These are phyloP conservation scores for Heterobasidion parviporum DNA, from an alignment of 1,284 basidiomycete species.

Conservation along the genomic window DNA sequence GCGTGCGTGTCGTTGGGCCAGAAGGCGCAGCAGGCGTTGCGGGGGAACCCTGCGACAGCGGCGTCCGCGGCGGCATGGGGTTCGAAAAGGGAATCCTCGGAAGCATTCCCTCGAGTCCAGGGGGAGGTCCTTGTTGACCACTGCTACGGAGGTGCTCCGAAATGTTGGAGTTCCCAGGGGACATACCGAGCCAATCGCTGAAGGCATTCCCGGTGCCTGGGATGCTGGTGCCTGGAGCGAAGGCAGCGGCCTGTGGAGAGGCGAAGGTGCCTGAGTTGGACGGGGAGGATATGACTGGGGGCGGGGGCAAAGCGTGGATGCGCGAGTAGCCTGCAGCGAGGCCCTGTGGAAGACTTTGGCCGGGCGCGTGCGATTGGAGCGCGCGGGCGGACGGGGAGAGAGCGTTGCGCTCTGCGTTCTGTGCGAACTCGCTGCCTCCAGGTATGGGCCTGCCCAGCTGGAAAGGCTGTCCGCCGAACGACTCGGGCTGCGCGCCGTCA, in stretches of 20 bases:
- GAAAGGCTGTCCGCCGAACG: conserved; percentile 15
- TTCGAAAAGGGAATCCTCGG: conserved; percentile 24
- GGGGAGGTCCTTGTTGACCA: conserved; percentile 6
- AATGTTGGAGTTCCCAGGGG: conserved; percentile 17
- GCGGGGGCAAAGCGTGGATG: conserved; percentile 65
- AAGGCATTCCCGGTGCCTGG: conserved; percentile 10
- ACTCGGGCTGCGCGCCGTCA: conserved; percentile 19
- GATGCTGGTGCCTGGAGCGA: conserved; percentile 5
- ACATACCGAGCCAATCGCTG: conserved; percentile 24
- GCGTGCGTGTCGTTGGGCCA: conserved; percentile 30
- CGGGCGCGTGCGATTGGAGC: conserved; percentile 72
- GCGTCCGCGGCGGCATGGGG: conserved; percentile 17
- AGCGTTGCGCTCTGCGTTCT: conserved; percentile 22
- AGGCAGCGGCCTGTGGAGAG: conserved; percentile 16
- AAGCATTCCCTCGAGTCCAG: conserved; percentile 22
- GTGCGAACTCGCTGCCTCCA: conserved; percentile 15
- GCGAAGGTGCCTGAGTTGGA: conserved; percentile 26
- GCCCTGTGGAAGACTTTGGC: conserved; percentile 82
- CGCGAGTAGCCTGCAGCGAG: conserved; percentile 81
- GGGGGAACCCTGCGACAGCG: conserved; percentile 11
- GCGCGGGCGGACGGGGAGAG: conserved; percentile 62
- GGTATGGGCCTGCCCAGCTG: conserved; percentile 21
- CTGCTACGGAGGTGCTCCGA: conserved; percentile 21
- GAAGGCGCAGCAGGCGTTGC: conserved; percentile 15
- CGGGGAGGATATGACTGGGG: conserved; percentile 33